phyloP scores from a whole-genome alignment of 208 protist species.

The Crithidia sp. region DNA sequence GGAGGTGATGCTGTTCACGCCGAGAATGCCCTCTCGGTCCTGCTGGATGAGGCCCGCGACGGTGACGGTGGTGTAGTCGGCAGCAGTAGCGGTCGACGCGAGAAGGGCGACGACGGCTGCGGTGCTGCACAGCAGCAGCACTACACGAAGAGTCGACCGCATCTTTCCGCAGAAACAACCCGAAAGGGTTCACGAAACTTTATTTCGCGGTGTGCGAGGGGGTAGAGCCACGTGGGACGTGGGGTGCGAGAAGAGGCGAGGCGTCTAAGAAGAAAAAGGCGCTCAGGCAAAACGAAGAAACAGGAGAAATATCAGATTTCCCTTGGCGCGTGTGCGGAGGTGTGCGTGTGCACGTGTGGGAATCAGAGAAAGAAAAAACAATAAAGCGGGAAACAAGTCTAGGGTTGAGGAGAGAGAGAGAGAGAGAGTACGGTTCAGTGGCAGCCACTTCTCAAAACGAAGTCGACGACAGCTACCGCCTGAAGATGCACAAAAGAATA shows the following conservation, averaged over 20 bases:
- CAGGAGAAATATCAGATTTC: too few species aligned
- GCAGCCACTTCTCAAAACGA: too few species aligned
- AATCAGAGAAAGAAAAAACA: constrained; percentile 16
- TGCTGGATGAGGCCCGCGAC: constrained; percentile 37
- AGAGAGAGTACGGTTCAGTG: neutral
- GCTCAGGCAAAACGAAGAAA: too few species aligned
- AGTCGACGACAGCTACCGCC: too few species aligned
- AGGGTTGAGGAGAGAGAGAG: constrained; percentile 6
- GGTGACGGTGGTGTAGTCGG: constrained; percentile 14
- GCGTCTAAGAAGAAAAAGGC: too few species aligned
- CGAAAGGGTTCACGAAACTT: too few species aligned
- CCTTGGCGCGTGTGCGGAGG: too few species aligned
- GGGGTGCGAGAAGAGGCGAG: too few species aligned
- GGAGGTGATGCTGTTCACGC: constrained; percentile 34
- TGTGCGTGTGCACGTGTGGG: neutral
- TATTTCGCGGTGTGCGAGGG: too few species aligned
- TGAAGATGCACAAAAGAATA: neutral
- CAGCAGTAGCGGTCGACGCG: neutral
- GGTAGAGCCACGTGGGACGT: too few species aligned
- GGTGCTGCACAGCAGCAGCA: neutral
- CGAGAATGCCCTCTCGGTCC: constrained; percentile 34
- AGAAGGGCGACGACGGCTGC: neutral
- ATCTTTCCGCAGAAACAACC: neutral
- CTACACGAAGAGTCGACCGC: neutral
- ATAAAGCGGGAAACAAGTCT: constrained; percentile 4